phyloP scores from a whole-genome alignment of 2,329 filamentous ascomycete species.

The Dactylellina cionopaga region DNA sequence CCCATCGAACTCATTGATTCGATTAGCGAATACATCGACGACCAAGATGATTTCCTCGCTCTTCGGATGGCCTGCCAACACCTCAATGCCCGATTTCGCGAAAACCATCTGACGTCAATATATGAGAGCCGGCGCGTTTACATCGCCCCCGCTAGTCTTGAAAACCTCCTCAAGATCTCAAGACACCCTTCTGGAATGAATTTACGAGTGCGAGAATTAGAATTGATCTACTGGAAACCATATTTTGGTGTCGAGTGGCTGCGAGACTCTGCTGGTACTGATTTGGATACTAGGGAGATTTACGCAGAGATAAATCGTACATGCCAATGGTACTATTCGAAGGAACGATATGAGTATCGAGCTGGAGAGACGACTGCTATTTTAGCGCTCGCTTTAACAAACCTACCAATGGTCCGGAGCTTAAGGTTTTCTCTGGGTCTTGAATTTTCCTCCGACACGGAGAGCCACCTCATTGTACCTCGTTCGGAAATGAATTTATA shows the following conservation, averaged over 20 bases:
- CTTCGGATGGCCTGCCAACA: background rate
- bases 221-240: background rate
- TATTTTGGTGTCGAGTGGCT: background rate
- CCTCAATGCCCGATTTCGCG: background rate
- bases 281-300: background rate
- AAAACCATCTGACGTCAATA: background rate
- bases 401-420: too few species aligned
- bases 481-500: too few species aligned
- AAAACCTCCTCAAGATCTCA: slow-evolving; percentile 17
- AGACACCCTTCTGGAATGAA: slow-evolving; percentile 17
- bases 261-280: background rate
- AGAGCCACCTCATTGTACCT: too few species aligned
- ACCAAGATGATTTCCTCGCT: slow-evolving; percentile 14
- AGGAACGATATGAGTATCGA: too few species aligned
- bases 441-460: too few species aligned
- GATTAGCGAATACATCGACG: slow-evolving; percentile 3
- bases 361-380: too few species aligned
- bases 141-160: background rate
- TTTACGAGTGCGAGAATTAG: background rate
- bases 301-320: too few species aligned
- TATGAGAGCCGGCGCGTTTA: background rate
- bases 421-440: too few species aligned
- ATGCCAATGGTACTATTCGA: too few species aligned
- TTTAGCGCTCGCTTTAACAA: too few species aligned
- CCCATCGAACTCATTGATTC: background rate